Evolutionary conservation across 1,139 yeast genomes (phyloP).

Genomic region (Hansenula anomala): DNA sequence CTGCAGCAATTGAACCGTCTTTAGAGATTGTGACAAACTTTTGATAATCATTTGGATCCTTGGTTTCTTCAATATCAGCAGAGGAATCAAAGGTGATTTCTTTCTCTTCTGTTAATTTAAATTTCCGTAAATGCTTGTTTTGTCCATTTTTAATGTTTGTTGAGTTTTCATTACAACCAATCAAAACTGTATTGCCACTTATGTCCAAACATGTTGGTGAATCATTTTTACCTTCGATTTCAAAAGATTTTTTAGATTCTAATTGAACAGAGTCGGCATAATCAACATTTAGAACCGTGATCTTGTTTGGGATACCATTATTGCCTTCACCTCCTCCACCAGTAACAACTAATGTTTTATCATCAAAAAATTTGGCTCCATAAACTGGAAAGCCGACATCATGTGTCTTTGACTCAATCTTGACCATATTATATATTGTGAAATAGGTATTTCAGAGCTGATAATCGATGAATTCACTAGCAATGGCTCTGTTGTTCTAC

Average conservation of each 20-base stretch:
- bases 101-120: conserved; percentile 45
- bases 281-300: conserved; percentile 51
- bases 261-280: conserved; percentile 26
- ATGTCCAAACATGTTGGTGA: conserved; percentile 70
- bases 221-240: conserved; percentile 59
- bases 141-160: conserved; percentile 48
- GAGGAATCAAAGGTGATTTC: conserved; percentile 60
- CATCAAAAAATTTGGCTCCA: conserved; percentile 66
- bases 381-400: conserved; percentile 77
- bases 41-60: conserved; percentile 49
- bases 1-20: conserved; percentile 53
- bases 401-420: conserved; percentile 17
- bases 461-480: too few species aligned
- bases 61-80: conserved; percentile 34
- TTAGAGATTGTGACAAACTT: conserved; percentile 49
- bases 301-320: conserved; percentile 82
- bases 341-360: conserved; percentile 60
- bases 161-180: conserved; percentile 72
- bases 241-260: conserved; percentile 36
- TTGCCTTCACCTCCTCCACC: conserved; percentile 98
- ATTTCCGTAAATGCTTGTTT: conserved; percentile 72
- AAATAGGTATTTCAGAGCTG: too few species aligned
- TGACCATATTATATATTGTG: conserved; percentile 16
- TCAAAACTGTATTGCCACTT: conserved; percentile 46
- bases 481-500: too few species aligned